Conservation (phyloP, 768 basidiomycete genomes). For the Austroboletus eburneus region DNA sequence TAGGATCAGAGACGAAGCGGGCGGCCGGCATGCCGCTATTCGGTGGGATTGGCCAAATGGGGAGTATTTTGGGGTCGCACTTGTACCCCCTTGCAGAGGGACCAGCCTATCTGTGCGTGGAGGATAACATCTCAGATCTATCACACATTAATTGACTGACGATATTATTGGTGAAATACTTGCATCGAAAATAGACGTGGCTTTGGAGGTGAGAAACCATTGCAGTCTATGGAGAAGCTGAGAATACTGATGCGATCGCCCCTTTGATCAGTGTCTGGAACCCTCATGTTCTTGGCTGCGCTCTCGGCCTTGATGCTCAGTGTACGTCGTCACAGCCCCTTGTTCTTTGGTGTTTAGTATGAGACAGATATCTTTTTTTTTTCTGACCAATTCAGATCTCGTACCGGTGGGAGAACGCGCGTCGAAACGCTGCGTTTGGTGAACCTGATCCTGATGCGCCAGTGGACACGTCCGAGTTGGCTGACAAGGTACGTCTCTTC, state of each 20-base stretch:
- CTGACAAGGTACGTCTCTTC: slow-evolving; percentile 41
- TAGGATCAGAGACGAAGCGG: slow-evolving; percentile 44
- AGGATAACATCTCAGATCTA: not conserved
- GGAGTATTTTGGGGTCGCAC: slow-evolving; percentile 39
- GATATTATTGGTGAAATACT: not conserved
- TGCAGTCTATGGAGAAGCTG: not conserved
- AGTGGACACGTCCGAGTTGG: slow-evolving; percentile 61
- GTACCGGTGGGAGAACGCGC: slow-evolving; percentile 58
- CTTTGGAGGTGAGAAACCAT: slow-evolving; percentile 11
- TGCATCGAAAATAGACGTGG: slow-evolving; percentile 9
- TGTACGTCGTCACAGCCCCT: slow-evolving; percentile 7
- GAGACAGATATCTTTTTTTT: not conserved
- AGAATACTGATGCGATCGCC: not conserved
- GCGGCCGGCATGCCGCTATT: slow-evolving; percentile 41
- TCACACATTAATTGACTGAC: not conserved
- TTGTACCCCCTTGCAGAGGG: slow-evolving; percentile 40
- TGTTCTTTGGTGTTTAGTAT: not conserved
- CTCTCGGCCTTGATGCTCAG: slow-evolving; percentile 17
- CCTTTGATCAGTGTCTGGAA: slow-evolving; percentile 10
- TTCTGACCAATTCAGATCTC: slow-evolving; percentile 40
- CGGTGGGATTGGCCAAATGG: slow-evolving; percentile 40
- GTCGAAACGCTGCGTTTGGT: slow-evolving; percentile 51
- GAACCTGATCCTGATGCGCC: slow-evolving; percentile 41
- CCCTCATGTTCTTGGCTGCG: slow-evolving; percentile 23
- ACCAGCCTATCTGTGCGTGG: slow-evolving; percentile 34